Conservation (phyloP, 2,329 filamentous ascomycete genomes). For the Penicillium griseofulvum region DNA sequence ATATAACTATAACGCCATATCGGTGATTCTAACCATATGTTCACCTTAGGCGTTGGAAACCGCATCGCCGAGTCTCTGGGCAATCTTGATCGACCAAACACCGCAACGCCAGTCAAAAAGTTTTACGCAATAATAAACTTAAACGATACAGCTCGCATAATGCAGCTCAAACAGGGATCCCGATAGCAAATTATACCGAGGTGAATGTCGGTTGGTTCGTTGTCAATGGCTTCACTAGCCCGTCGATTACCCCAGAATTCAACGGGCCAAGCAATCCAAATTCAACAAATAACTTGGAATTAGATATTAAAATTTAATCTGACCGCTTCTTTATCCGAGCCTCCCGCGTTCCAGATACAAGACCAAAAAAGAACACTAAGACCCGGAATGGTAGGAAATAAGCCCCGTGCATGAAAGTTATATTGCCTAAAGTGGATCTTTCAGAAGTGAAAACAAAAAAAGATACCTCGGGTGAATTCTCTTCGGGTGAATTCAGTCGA, state of each 20-base stretch:
- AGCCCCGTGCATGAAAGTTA: constrained; percentile 8
- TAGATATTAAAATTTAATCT: background rate
- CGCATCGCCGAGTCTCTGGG: background rate
- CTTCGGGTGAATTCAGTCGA: background rate
- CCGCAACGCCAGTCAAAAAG: background rate
- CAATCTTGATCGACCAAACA: background rate
- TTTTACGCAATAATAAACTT: background rate
- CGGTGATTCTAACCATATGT: background rate
- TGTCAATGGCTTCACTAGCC: background rate
- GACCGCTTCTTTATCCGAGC: constrained; percentile 4
- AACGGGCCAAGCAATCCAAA: background rate
- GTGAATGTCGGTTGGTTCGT: background rate
- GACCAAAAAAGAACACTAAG: background rate
- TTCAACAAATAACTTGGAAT: background rate
- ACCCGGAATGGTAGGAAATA: constrained; percentile 1
- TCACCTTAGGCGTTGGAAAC: background rate
- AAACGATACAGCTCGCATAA: background rate
- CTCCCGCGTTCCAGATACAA: background rate
- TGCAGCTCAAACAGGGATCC: background rate
- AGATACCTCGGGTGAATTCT: background rate
- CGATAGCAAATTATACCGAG: background rate
- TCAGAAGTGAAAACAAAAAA: background rate
- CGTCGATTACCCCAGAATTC: constrained; percentile 9
- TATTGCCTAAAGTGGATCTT: constrained; percentile 5
- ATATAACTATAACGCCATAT: background rate